These are phyloP conservation scores for Spergularia bocconei DNA, from an alignment of 148 eudicot species.

Conservation along the genomic window DNA sequence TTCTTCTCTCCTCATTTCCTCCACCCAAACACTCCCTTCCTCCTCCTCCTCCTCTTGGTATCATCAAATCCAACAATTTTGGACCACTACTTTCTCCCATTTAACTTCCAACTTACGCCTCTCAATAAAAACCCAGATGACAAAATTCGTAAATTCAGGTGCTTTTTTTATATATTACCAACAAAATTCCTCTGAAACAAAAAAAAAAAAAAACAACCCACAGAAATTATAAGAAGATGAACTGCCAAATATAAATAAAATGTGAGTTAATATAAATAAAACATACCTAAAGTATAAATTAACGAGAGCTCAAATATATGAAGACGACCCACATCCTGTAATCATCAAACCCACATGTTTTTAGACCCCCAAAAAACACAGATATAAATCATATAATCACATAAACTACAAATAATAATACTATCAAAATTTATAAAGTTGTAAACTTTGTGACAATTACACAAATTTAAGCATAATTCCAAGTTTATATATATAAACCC, in stretches of 20 bases:
- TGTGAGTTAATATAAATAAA: neutral
- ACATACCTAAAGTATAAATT: constrained; percentile 25
- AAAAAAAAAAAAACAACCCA: neutral
- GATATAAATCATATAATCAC: constrained; percentile 10
- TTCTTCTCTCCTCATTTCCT: constrained; percentile 23
- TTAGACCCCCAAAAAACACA: constrained; percentile 16
- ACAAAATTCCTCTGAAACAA: constrained; percentile 9
- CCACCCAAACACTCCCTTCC: constrained; percentile 26
- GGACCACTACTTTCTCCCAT: constrained; percentile 41
- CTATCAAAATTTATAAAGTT: neutral
- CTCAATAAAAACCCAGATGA: constrained; percentile 19
- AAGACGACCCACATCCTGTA: constrained; percentile 41
- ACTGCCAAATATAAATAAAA: neutral
- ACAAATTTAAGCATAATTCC: neutral
- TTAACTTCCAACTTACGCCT: neutral
- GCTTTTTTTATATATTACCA: neutral
- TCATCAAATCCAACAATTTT: constrained; percentile 57
- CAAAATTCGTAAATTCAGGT: too few relatives aligned
- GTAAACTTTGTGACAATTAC: neutral
- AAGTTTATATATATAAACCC: constrained; percentile 14
- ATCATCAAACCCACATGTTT: constrained; percentile 23
- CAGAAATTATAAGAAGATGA: neutral
- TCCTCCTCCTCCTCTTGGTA: constrained; percentile 31
- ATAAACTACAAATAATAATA: constrained; percentile 12
- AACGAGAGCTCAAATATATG: constrained; percentile 18